Conservation (phyloP, 768 basidiomycete species). For the Hericium erinaceus region DNA sequence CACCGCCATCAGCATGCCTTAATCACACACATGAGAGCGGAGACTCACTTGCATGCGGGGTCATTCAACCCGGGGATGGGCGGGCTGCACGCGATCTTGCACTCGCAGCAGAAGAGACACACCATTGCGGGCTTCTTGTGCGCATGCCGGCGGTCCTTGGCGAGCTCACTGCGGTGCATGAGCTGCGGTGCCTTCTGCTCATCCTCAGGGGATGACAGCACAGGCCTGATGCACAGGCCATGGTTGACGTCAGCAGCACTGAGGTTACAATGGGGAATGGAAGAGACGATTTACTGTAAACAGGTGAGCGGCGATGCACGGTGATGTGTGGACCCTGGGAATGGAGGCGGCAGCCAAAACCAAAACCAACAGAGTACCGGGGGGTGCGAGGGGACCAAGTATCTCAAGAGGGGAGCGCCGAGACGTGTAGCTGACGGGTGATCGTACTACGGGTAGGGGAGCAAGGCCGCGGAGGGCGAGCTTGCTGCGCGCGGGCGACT, state of each 20-base stretch:
- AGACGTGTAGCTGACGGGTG: no score
- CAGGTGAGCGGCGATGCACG: neutral
- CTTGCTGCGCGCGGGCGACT: no score
- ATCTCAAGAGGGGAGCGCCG: no score
- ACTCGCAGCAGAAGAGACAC: constrained; percentile 32
- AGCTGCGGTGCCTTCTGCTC: neutral
- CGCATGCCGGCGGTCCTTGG: constrained; percentile 5
- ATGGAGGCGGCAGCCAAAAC: no score
- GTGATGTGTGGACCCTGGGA: no score
- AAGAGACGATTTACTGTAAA: neutral
- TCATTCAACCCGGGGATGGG: constrained; percentile 10
- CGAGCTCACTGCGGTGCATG: neutral
- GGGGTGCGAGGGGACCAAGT: no score
- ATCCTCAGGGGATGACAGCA: neutral
- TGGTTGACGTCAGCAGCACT: neutral
- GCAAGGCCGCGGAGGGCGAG: no score
- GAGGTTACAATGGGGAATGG: neutral
- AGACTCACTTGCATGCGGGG: constrained; percentile 14
- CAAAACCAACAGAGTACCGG: no score
- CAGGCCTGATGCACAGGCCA: neutral
- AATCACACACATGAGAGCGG: neutral
- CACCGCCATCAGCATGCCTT: neutral
- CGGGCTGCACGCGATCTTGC: constrained; percentile 32
- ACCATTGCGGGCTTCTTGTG: constrained; percentile 21
- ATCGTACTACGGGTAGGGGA: no score